Conservation (phyloP, 2,329 filamentous ascomycete species). For the Macrophomina phaseolina region DNA sequence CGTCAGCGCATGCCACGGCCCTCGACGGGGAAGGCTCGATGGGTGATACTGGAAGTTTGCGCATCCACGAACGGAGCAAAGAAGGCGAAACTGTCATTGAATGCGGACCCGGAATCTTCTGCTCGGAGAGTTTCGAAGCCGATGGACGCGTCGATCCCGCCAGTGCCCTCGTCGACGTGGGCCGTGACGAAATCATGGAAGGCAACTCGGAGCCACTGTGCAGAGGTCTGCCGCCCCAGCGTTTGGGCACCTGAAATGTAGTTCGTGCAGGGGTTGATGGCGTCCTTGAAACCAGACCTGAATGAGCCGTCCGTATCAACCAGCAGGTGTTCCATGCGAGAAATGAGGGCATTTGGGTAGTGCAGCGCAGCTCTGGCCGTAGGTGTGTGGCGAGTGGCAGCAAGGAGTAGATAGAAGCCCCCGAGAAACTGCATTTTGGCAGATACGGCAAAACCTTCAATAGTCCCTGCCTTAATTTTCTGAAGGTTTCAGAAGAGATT, state of each 20-base stretch:
- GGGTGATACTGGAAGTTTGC: conserved; percentile 27
- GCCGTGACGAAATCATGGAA: conserved; percentile 45
- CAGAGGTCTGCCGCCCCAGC: conserved; percentile 31
- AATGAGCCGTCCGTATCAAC: conserved; percentile 32
- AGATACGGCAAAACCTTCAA: too few relatives aligned
- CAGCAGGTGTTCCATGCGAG: conserved; percentile 32
- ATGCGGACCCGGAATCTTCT: conserved; percentile 40
- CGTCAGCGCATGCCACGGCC: not conserved
- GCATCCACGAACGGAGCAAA: conserved; percentile 37
- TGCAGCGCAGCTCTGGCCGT: conserved; percentile 16
- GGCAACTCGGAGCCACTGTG: conserved; percentile 42
- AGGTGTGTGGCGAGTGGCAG: not conserved
- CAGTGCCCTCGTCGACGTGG: conserved; percentile 36
- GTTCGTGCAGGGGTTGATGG: conserved; percentile 32
- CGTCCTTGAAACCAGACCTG: conserved; percentile 32
- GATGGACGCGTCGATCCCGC: conserved; percentile 44
- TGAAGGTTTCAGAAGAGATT: not conserved
- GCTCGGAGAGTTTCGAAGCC: conserved; percentile 39
- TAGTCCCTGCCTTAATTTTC: too few relatives aligned
- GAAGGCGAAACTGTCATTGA: conserved; percentile 42
- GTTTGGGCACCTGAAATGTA: conserved; percentile 29
- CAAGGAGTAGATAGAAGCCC: not conserved
- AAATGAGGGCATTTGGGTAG: conserved; percentile 25
- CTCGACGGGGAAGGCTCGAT: too few relatives aligned
- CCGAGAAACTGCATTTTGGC: not conserved